Evolutionary conservation across 495 filamentous ascomycete genomes (phyloP).

Genomic region (Penicillium psychrofluorescens): DNA sequence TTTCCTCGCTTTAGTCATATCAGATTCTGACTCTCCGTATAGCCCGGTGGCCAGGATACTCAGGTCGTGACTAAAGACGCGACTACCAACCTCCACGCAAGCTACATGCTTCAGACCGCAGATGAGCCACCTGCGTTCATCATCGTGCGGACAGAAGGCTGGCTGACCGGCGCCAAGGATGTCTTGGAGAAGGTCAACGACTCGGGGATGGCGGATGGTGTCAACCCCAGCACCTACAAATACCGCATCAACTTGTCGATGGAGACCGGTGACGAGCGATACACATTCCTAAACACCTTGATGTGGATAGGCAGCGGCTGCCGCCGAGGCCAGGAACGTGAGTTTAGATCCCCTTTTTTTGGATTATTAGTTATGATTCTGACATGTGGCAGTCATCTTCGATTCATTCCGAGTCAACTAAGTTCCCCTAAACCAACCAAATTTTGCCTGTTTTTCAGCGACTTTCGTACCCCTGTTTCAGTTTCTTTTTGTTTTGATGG

Average conservation of each 20-base stretch:
- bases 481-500: slow-evolving; percentile 16
- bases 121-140: slow-evolving; percentile 56
- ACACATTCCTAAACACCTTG: slow-evolving; percentile 53
- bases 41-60: slow-evolving; percentile 56
- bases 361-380: slow-evolving; percentile 1
- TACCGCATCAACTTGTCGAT: slow-evolving; percentile 52
- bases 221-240: slow-evolving; percentile 51
- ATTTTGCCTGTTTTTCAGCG: slow-evolving; percentile 34
- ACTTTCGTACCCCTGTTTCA: slow-evolving; percentile 6
- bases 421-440: slow-evolving; percentile 4
- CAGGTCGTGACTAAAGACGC: slow-evolving; percentile 50
- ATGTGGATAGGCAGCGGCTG: slow-evolving; percentile 58
- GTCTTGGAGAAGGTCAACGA: slow-evolving; percentile 52
- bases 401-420: slow-evolving; percentile 43
- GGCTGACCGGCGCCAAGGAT: slow-evolving; percentile 51
- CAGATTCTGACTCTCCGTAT: neutral
- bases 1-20: neutral
- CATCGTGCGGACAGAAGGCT: slow-evolving; percentile 49
- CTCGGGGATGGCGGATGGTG: slow-evolving; percentile 36
- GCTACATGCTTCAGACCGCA: slow-evolving; percentile 49
- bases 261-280: slow-evolving; percentile 55
- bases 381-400: slow-evolving; percentile 31
- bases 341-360: neutral
- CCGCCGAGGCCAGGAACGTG: slow-evolving; percentile 50
- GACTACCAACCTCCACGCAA: slow-evolving; percentile 44